Conservation (phyloP, 208 protist species). For the Leishmania major region DNA sequence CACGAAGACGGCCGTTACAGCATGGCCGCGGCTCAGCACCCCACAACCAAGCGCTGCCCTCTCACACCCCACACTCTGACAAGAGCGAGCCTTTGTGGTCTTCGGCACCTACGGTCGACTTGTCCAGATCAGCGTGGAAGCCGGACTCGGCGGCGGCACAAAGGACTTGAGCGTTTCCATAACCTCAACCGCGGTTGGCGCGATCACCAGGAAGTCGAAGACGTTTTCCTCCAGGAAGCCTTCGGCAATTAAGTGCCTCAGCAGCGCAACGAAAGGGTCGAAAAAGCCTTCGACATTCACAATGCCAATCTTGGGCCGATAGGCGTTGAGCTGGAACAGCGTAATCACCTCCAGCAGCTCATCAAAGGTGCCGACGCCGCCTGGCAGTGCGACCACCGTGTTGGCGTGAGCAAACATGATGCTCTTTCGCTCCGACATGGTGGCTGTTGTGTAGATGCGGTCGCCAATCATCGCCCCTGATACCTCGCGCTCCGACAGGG, state of each 20-base stretch:
- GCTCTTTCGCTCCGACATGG: slow-evolving; percentile 87
- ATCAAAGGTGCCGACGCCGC: slow-evolving; percentile 85
- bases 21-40: not conserved
- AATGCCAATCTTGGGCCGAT: slow-evolving; percentile 73
- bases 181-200: slow-evolving; percentile 45
- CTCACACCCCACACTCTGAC: not conserved
- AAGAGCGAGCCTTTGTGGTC: not conserved
- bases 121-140: slow-evolving; percentile 42
- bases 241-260: slow-evolving; percentile 61
- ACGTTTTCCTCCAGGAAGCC: slow-evolving; percentile 60
- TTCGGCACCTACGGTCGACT: slow-evolving; percentile 38
- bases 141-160: slow-evolving; percentile 34
- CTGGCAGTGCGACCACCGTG: slow-evolving; percentile 74
- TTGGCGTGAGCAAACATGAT: slow-evolving; percentile 81
- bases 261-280: slow-evolving; percentile 56
- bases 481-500: slow-evolving; percentile 62
- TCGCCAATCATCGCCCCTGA: slow-evolving; percentile 58
- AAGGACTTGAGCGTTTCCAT: slow-evolving; percentile 53
- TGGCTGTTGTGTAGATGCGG: slow-evolving; percentile 60
- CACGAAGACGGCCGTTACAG: not conserved
- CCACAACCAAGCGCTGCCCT: not conserved
- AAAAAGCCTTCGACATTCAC: slow-evolving; percentile 78
- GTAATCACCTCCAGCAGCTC: slow-evolving; percentile 85
- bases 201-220: slow-evolving; percentile 50
- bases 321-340: slow-evolving; percentile 79